Evolutionary conservation across 2,329 filamentous ascomycete species (phyloP), one percentile per base, ranked within the genome.

Genomic region (Pseudocercospora cruenta): DNA sequence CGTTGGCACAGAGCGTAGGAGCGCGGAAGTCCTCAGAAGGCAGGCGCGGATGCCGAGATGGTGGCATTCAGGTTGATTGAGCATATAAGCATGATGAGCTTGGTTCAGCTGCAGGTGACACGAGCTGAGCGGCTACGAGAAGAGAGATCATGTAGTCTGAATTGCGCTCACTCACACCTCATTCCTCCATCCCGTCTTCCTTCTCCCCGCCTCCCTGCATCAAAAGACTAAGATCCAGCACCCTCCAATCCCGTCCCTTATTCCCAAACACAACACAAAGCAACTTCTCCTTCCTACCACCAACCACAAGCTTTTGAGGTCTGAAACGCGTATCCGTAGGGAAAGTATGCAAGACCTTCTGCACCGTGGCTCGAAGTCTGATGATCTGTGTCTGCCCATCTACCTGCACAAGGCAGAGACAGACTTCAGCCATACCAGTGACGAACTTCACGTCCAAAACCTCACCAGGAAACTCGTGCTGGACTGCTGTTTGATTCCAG

Each of bases 251-350:
- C 72, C 83, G 79, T 39, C 79, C 76, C 72, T 86, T 83, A 28
- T 83, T 80, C 53, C 85, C 86, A 66, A 88, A 73, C 28, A 88
- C 83, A 60, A 86, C 82, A 21, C 86, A 79, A 2, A 84, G 82
- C 65, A 84, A 76, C 68, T 86, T 79, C 0, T 82, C 83, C 63
- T 82, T 82, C 10, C 85, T 78, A 21, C 86, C 86, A 71, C 88
- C 88, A 2, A 87, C 82, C 36, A 85, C 79, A 6, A 89, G 69
- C 63, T 78, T 78, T 22, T 82, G 64, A 0, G 87, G 86, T 49
- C 76, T 78, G 64, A 86, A 87, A 6, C 78, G 74, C 1, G 78
- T 79, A 61, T 79, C 74, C 3, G 74, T 61, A 3, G 76, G 67
- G 68, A 88, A 88, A 0, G 78, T 75, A 71, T 87, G 85, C 26